Evolutionary conservation across 139 green algal genomes (phyloP).

Genomic region (Pleodorina starrii): DNA sequence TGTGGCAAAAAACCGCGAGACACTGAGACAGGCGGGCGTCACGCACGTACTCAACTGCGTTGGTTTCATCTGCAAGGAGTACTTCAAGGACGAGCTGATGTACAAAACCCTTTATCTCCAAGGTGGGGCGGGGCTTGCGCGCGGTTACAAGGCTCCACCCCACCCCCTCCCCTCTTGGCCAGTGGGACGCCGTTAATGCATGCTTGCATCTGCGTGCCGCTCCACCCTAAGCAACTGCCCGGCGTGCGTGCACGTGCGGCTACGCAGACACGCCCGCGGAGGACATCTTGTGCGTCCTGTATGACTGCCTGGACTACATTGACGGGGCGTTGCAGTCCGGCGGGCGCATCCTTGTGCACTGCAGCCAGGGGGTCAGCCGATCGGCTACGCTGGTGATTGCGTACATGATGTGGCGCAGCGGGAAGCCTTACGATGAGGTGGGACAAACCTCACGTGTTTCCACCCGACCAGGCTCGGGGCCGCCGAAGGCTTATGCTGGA

Average conservation of each 20-base stretch:
- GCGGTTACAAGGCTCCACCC: neutral
- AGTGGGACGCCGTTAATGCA: neutral
- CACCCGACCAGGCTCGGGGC: too few species aligned
- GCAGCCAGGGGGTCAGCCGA: slow-evolving; percentile 88
- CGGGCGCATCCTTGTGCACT: slow-evolving; percentile 83
- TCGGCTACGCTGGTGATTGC: slow-evolving; percentile 90
- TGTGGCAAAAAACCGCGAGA: slow-evolving; percentile 86
- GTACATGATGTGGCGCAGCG: slow-evolving; percentile 94
- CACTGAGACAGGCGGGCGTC: slow-evolving; percentile 82
- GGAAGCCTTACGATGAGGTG: slow-evolving; percentile 86
- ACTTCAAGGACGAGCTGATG: slow-evolving; percentile 86
- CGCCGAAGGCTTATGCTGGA: too few species aligned
- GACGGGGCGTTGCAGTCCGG: slow-evolving; percentile 69
- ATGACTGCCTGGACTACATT: slow-evolving; percentile 97
- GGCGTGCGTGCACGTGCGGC: too few species aligned
- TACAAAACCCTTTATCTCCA: slow-evolving; percentile 95
- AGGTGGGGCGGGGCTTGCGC: slow-evolving; percentile 63
- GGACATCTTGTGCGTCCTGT: slow-evolving; percentile 94
- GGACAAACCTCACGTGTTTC: too few species aligned
- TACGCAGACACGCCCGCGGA: slow-evolving; percentile 86
- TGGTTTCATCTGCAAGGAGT: slow-evolving; percentile 90
- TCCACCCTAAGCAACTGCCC: too few species aligned
- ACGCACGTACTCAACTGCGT: slow-evolving; percentile 98
- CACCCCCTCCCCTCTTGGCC: neutral
- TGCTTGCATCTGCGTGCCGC: too few species aligned